Base-by-base conservation (phyloP, 2,329 filamentous ascomycete species). In the Cladophialophora bantiana region DNA sequence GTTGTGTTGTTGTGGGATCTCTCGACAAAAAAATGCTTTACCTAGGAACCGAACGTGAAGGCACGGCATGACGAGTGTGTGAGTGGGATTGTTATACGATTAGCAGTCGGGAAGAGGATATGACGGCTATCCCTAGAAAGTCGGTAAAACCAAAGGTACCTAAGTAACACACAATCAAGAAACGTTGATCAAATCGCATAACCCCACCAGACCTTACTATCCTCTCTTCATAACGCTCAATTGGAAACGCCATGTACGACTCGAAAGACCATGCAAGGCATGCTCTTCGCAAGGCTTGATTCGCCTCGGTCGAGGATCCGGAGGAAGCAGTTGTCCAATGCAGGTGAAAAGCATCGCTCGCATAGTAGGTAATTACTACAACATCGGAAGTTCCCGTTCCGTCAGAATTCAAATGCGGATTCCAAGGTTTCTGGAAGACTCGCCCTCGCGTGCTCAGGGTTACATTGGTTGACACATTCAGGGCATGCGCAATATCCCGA, bases 401-500 rank as follows among this genome's bases (percentile, higher is more conserved):
- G 45, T 18, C 18, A 42, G 40, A 12, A 31, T 50, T 31, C 20
- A 9, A 50, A 31, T 18, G 45, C n/a, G 40, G 7, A 31, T 50
- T 31, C 20, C 45, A 50, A 31, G 45, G 45, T 42, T 50, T 50
- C 45, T 50, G 20, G 45, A 50, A 50, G 4, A 31, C 20, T 3
- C 45, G 26, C 26, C 20, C 20, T 13, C 45, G 13, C 2, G 7
- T 10, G 18, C 45, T 20, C 45, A 50, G 26, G 45, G 45, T 50
- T 50, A 50, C 45, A 50, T 50, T 50, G 45, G 18, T 50, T 50
- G 45, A 50, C 45, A 50, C 45, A 50, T 50, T 26, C 45, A 26
- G 45, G 18, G 18, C 45, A 50, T 20, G 10, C 9, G 13, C 9
- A 50, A 18, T 10, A 26, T 50, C 5, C 20, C 26, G 45, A 50